phyloP scores from a whole-genome alignment of 2,329 filamentous ascomycete species.

The Trichoderma breve region DNA sequence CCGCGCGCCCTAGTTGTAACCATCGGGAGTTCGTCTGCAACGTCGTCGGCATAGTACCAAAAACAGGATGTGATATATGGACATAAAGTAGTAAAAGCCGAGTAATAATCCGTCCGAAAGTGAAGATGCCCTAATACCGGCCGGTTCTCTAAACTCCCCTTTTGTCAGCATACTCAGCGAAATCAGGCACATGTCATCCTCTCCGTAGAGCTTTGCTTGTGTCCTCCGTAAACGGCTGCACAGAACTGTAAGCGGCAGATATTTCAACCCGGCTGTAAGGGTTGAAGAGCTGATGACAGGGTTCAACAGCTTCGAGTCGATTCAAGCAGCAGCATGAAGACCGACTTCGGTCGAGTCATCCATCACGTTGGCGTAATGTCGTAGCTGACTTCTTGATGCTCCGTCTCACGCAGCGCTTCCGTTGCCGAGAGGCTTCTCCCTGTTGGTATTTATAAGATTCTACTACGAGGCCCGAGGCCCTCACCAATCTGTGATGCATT shows the following conservation, averaged over 20 bases:
- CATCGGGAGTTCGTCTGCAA: not conserved
- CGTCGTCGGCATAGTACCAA: not conserved
- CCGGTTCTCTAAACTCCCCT: not conserved
- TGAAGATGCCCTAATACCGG: not conserved
- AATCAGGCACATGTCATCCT: not conserved
- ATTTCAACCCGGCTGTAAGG: not conserved
- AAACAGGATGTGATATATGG: not conserved
- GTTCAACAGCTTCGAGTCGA: not conserved
- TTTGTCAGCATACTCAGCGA: not conserved
- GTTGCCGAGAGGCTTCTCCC: constrained; percentile 20
- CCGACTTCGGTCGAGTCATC: constrained; percentile 13
- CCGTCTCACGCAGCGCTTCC: not conserved
- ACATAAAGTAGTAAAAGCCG: not conserved
- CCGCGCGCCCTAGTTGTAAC: not conserved
- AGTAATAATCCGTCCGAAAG: not conserved
- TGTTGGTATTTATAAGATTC: constrained; percentile 30
- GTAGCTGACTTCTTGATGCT: not conserved
- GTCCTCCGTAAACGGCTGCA: not conserved
- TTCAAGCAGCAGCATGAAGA: not conserved
- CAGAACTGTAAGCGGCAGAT: not conserved
- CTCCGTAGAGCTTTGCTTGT: not conserved
- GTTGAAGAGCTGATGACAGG: not conserved
- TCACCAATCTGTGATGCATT: constrained; percentile 27
- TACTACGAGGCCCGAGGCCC: constrained; percentile 19
- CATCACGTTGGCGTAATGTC: not conserved